phyloP scores from a whole-genome alignment of 495 filamentous ascomycete genomes.

The Neurospora terricola region DNA sequence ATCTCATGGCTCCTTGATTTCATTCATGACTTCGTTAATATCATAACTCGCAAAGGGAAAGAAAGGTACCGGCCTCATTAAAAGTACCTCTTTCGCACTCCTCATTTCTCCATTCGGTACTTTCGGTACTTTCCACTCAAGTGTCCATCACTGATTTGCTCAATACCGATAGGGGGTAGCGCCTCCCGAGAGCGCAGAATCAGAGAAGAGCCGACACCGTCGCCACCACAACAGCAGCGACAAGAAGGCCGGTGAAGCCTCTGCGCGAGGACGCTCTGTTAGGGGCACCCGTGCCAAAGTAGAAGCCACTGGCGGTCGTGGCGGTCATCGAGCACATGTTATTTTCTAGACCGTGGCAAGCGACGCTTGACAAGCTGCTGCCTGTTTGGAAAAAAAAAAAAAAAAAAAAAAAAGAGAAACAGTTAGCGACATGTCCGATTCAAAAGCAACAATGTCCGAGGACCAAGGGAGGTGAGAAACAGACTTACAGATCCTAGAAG shows the following conservation, averaged over 20 bases:
- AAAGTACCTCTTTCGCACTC: neutral
- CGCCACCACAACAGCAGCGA: conserved; percentile 11
- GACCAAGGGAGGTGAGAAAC: neutral
- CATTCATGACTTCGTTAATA: neutral
- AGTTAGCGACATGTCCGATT: neutral
- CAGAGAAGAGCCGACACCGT: neutral
- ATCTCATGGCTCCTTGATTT: neutral
- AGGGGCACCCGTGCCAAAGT: conserved; percentile 14
- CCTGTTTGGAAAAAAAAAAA: conserved; percentile 5
- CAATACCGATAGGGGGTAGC: neutral
- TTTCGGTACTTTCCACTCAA: neutral
- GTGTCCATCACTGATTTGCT: neutral
- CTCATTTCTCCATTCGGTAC: neutral
- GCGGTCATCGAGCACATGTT: conserved; percentile 21
- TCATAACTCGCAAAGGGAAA: neutral
- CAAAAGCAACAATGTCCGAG: neutral
- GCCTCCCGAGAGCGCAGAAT: neutral
- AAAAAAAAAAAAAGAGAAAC: neutral
- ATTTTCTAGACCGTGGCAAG: conserved; percentile 16
- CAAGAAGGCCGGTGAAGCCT: conserved; percentile 9
- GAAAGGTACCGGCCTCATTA: neutral
- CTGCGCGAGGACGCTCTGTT: conserved; percentile 17
- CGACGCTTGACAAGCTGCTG: conserved; percentile 19
- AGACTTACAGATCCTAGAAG: conserved; percentile 50
- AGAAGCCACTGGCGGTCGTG: conserved; percentile 15